Evolutionary conservation across 768 basidiomycete genomes (phyloP), one percentile per base, ranked within the genome.

Genomic region (Glaciozyma martinii): DNA sequence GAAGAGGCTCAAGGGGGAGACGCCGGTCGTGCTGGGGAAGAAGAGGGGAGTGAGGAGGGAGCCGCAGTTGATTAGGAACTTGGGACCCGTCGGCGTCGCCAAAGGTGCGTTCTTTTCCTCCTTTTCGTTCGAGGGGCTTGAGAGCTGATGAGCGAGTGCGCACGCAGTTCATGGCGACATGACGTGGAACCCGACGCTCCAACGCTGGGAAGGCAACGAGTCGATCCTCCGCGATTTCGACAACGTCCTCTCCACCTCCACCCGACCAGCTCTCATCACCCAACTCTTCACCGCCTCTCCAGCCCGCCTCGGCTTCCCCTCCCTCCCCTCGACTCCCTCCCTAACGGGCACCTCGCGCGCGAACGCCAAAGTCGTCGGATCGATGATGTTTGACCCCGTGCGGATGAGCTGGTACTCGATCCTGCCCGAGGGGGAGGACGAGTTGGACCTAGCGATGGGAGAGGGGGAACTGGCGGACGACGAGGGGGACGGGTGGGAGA

Each of bases 151-250:
- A 23, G 7, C 37, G 55, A n/a, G 19, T 23, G 2, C 33, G 60
- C n/a, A 10, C 23, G 9, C 73, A 94, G 94, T 90, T 54, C 83
- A 94, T 63, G 92, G 91, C 27, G 90, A 93, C 61, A 99, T 99
- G 94, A 88, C 84, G 73, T 99, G 91, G 89, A 98, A 99, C 77
- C 93, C 94, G 47, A 79, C 78, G 23, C 85, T 85, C 3, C 82
- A 88, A 21, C 86, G 90, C 43, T 99, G 94, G 94, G 94, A 99
- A 80, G 94, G 94, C 59, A 98, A 99, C 76, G 94, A 99, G 68
- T 85, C 88, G 64, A 84, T 85, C 21, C 81, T 97, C 37, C 86
- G 88, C 63, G 92, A 91, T 61, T 99, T 98, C 75, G 94, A 98
- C 58, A 78, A 79, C 23, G 86, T 82, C 21, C 82, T 88, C 55